Base-by-base conservation (phyloP, 306 rosid genomes). In the Hippophae gyantsensis region DNA sequence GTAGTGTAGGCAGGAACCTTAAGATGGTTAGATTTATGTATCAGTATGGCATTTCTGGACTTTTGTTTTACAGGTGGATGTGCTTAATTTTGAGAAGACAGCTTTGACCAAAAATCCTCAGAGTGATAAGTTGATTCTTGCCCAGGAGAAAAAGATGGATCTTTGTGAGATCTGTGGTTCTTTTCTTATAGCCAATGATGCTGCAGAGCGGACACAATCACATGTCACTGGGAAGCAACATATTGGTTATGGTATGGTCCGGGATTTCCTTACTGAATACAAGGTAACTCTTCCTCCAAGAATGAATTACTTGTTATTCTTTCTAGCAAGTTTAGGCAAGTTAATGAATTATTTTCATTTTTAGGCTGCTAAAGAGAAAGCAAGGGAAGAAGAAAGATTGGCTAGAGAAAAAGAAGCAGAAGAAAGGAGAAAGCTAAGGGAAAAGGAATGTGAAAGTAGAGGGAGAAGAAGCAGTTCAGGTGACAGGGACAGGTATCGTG, bases 141-240 rank as follows among this genome's bases (percentile, higher is more conserved):
- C 81, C 32, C 99, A 88, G 71, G 99, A 93, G 78, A 93, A 93
- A 81, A 93, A 88, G 72, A 93, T 93, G 99, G 95, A 95, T 57
- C 94, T 93, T 7, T 93, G 99, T 69, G 99, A 93, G 80, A 83
- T 79, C 14, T 93, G 99, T 79, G 99, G 99, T 72, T 93, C 99
- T 65, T 93, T 93, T 81, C 99, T 93, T 51, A 86, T 93, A 52
- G 99, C 95, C 66, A 93, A 93, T 75, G 99, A 93, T 88, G 99
- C 97, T 61, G 89, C 79, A 47, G 99, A 93, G 81, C 84, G 99
- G 81, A 82, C 89, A 43, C 99, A 93, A 59, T 93, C 99, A 72
- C 99, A 93, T 67, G 76, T 93, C 62, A 82, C 95, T 10, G 99
- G 99, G 70, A 93, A 93, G 81, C 99, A 93, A 73, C 99, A 93